A percentile compares a stretch with the other conserved stretches of the same genome.
Conservation (phyloP, 768 basidiomycete genomes). For the Pulveroboletus ravenelii region DNA sequence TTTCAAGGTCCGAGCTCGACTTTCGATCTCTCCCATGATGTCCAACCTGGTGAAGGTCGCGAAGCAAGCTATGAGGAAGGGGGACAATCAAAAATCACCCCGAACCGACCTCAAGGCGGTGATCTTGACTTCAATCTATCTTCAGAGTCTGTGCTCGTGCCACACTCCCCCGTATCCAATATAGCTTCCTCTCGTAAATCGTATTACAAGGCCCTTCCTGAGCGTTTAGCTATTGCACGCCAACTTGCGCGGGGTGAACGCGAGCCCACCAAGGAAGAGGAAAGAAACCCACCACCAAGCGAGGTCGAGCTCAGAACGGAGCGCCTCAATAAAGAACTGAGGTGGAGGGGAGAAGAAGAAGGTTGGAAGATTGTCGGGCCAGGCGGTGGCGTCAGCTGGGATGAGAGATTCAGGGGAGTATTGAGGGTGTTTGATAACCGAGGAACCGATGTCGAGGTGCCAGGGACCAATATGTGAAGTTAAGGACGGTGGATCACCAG, state of each 20-base stretch:
- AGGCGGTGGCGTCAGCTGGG: slow-evolving; percentile 65
- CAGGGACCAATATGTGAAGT: not conserved
- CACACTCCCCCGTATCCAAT: slow-evolving; percentile 53
- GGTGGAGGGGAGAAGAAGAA: slow-evolving; percentile 74
- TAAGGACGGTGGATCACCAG: not conserved
- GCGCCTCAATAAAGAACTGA: slow-evolving; percentile 80
- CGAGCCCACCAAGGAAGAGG: slow-evolving; percentile 84
- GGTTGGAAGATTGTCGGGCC: slow-evolving; percentile 79
- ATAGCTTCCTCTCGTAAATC: slow-evolving; percentile 66
- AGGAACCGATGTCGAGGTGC: slow-evolving; percentile 8
- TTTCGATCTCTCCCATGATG: slow-evolving; percentile 13
- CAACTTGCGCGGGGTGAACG: slow-evolving; percentile 69
- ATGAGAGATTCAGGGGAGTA: slow-evolving; percentile 59
- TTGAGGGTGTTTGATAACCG: slow-evolving; percentile 58
- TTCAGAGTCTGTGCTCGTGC: slow-evolving; percentile 65
- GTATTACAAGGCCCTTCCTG: slow-evolving; percentile 71
- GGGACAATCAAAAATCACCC: not conserved
- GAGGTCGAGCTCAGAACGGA: slow-evolving; percentile 88
- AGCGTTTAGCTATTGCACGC: slow-evolving; percentile 66
- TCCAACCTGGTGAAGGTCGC: slow-evolving; percentile 11
- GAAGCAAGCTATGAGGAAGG: slow-evolving; percentile 8
- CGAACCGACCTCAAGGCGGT: slow-evolving; percentile 24
- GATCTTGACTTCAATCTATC: slow-evolving; percentile 75
- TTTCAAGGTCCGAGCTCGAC: slow-evolving; percentile 37
- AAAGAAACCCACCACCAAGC: slow-evolving; percentile 70